phyloP scores from a whole-genome alignment of 768 basidiomycete species.

The Zangia roseola region DNA sequence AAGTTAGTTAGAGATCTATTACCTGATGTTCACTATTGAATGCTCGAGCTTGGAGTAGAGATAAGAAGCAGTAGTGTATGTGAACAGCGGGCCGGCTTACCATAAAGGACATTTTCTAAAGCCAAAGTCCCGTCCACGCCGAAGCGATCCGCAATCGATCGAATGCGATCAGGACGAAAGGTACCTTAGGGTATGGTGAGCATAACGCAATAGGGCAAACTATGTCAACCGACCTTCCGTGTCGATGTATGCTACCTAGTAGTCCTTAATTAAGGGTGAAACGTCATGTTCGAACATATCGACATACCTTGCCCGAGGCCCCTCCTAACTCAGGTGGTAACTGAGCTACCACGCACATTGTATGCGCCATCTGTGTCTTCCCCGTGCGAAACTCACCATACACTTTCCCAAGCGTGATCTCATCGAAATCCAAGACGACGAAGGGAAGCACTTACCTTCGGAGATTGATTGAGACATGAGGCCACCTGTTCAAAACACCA shows the following conservation, averaged over 20 bases:
- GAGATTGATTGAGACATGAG: conserved; percentile 92
- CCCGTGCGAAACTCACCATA: conserved; percentile 97
- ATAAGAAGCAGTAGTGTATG: conserved; percentile 6
- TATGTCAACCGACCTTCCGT: conserved; percentile 59
- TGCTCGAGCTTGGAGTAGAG: conserved; percentile 60
- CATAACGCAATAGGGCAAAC: conserved; percentile 11
- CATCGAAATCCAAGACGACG: not conserved
- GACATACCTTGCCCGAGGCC: conserved; percentile 76
- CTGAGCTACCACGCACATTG: conserved; percentile 88
- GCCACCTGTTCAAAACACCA: conserved; percentile 53
- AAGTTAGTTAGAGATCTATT: not conserved
- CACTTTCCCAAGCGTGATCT: conserved; percentile 44
- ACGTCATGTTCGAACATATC: not conserved
- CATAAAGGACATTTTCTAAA: conserved; percentile 90
- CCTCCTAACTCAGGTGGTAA: conserved; percentile 89
- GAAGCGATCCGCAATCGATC: conserved; percentile 88
- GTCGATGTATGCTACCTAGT: conserved; percentile 86
- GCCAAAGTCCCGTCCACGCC: conserved; percentile 89
- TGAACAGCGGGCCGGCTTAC: conserved; percentile 34
- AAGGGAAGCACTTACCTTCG: conserved; percentile 54
- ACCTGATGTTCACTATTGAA: conserved; percentile 94
- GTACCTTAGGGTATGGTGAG: conserved; percentile 55
- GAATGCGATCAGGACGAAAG: conserved; percentile 92
- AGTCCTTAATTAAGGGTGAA: not conserved
- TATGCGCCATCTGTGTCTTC: conserved; percentile 94